phyloP scores from a whole-genome alignment of 176 grass and related monocot species.

The Poa annua region DNA sequence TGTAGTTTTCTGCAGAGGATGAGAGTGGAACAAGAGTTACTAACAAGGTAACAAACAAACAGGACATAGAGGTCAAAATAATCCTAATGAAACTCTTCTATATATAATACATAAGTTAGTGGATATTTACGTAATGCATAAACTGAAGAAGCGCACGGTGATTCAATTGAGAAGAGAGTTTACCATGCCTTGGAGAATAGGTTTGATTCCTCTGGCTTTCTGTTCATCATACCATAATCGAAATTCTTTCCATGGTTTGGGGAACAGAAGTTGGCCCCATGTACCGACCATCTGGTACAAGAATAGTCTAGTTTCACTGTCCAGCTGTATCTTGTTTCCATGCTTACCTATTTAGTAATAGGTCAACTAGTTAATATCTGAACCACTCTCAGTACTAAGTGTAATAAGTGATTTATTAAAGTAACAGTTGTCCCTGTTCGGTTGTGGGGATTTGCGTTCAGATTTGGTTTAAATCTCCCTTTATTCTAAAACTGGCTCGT shows the following conservation, averaged over 20 bases:
- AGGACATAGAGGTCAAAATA: conserved; percentile 28
- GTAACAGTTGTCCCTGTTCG: conserved; percentile 15
- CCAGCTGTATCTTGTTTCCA: conserved; percentile 89
- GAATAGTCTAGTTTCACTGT: conserved; percentile 70
- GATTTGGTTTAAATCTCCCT: conserved; percentile 5
- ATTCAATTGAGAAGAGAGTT: conserved; percentile 38
- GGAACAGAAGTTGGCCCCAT: conserved; percentile 99
- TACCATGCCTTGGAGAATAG: conserved; percentile 99
- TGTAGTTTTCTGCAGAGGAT: conserved; percentile 79
- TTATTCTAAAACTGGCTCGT: not conserved
- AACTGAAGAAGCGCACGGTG: conserved; percentile 28
- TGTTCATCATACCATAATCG: conserved; percentile 90
- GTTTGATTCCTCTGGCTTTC: conserved; percentile 83
- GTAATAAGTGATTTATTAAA: conserved; percentile 16
- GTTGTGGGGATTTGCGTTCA: not conserved
- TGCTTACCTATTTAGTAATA: conserved; percentile 76
- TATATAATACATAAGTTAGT: conserved; percentile 20
- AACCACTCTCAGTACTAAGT: conserved; percentile 16
- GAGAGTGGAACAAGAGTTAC: not conserved
- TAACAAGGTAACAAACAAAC: conserved; percentile 36
- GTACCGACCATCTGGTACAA: conserved; percentile 99
- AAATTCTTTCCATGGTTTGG: conserved; percentile 99
- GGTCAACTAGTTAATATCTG: conserved; percentile 43
- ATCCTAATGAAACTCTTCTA: conserved; percentile 24
- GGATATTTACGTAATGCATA: conserved; percentile 26